These are phyloP conservation scores for Pyrenula aspistea DNA, from an alignment of 495 filamentous ascomycete genomes.

Conservation along the genomic window DNA sequence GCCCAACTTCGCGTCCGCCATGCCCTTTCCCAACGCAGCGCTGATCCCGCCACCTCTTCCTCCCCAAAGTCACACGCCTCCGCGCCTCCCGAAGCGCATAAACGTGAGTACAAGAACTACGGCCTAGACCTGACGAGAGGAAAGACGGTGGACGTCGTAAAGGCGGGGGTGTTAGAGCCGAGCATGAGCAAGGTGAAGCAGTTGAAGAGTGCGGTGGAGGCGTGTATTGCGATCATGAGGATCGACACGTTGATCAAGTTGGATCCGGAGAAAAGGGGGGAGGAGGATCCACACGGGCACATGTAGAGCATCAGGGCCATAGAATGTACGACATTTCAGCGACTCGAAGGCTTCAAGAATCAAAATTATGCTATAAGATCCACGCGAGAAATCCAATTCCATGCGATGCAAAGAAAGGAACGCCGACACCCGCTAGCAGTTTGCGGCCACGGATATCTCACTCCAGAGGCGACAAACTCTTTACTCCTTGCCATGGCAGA, in stretches of 20 bases:
- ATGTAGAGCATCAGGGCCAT: not conserved
- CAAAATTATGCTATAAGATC: too few species aligned
- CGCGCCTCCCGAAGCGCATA: slow-evolving; percentile 15
- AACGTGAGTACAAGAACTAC: slow-evolving; percentile 95
- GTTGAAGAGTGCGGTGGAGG: slow-evolving; percentile 96
- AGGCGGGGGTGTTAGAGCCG: slow-evolving; percentile 90
- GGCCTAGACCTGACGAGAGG: slow-evolving; percentile 84
- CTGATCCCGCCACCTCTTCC: slow-evolving; percentile 53
- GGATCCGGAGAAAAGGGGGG: slow-evolving; percentile 72
- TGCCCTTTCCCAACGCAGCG: slow-evolving; percentile 81
- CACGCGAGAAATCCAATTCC: not conserved
- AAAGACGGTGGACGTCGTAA: slow-evolving; percentile 84
- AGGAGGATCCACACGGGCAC: slow-evolving; percentile 41
- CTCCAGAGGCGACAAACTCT: too few species aligned
- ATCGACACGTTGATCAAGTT: slow-evolving; percentile 99
- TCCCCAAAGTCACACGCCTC: slow-evolving; percentile 4
- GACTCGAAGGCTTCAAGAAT: too few species aligned
- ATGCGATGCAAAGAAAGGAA: not conserved
- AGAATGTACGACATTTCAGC: too few species aligned
- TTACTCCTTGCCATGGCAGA: too few species aligned
- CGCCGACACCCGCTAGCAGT: too few species aligned
- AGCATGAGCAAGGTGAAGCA: slow-evolving; percentile 98
- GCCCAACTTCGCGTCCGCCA: slow-evolving; percentile 92
- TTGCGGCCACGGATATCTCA: too few species aligned
- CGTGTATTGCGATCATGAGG: slow-evolving; percentile 97